Percentiles rank a stretch among this genome's conserved stretches.
phyloP scores from a whole-genome alignment of 2,329 filamentous ascomycete species.

The Fusarium goolgardi region DNA sequence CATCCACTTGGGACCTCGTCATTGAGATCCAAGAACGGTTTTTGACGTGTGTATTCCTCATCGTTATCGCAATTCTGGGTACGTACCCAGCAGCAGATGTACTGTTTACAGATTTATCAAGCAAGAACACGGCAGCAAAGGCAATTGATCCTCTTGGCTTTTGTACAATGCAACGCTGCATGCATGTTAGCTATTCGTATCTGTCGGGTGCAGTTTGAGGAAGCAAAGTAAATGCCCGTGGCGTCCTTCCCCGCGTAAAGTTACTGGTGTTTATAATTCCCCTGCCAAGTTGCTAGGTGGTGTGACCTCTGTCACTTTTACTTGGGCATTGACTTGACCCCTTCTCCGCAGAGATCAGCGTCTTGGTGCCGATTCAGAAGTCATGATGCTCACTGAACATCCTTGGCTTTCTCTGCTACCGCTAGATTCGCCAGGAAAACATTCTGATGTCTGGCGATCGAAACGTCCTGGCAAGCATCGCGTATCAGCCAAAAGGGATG shows the following conservation, averaged over 20 bases:
- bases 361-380: conserved; percentile 10
- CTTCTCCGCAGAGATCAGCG: conserved; percentile 37
- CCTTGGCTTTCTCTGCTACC: not conserved
- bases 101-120: not conserved
- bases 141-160: conserved; percentile 12
- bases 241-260: conserved; percentile 29
- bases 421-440: conserved; percentile 7
- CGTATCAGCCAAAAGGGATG: conserved; percentile 3
- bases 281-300: conserved; percentile 40
- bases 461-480: conserved; percentile 25
- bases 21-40: conserved; percentile 27
- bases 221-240: conserved; percentile 22
- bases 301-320: conserved; percentile 32
- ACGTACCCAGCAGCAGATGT: not conserved
- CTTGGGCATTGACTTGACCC: conserved; percentile 21
- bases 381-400: conserved; percentile 35
- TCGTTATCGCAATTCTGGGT: conserved; percentile 1
- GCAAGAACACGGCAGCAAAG: not conserved
- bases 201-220: conserved; percentile 12
- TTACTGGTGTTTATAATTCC: conserved; percentile 36
- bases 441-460: conserved; percentile 25
- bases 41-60: conserved; percentile 25
- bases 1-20: conserved; percentile 36
- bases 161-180: conserved; percentile 1
- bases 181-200: conserved; percentile 18